phyloP scores from a whole-genome alignment of 2,329 filamentous ascomycete genomes.

The Phyllosticta paracitricarpa region DNA sequence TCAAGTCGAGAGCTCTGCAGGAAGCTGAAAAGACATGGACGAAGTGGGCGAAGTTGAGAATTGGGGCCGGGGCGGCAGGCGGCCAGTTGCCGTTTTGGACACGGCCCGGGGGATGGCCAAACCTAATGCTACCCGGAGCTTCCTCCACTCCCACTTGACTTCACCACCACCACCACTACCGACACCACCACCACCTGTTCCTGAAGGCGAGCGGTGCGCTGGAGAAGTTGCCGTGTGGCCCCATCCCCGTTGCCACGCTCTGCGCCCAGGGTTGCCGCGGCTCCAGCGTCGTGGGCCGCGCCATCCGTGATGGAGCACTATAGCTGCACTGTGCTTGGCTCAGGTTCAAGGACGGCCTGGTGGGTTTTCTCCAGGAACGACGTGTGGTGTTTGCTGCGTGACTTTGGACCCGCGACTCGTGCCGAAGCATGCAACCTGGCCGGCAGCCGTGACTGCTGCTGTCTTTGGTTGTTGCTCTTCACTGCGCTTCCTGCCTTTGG shows the following conservation, averaged over 20 bases:
- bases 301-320: not conserved
- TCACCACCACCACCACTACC: not conserved
- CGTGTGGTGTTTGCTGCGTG: not conserved
- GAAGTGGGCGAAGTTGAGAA: not conserved
- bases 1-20: not conserved
- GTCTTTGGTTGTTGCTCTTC: not conserved
- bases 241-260: not conserved
- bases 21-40: not conserved
- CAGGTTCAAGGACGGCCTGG: not conserved
- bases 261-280: not conserved
- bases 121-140: not conserved
- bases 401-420: not conserved
- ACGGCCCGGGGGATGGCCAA: not conserved
- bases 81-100: not conserved
- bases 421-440: not conserved
- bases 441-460: not conserved
- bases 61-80: not conserved
- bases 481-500: not conserved
- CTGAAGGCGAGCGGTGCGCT: not conserved
- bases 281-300: not conserved
- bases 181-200: not conserved
- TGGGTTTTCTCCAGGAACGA: not conserved
- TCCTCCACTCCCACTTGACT: not conserved
- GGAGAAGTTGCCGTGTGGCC: not conserved
- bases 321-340: not conserved